Percentiles rank a stretch among this genome's conserved stretches.
These are phyloP conservation scores for Lachnum nothofagi DNA, from an alignment of 2,329 filamentous ascomycete genomes.

Conservation along the genomic window DNA sequence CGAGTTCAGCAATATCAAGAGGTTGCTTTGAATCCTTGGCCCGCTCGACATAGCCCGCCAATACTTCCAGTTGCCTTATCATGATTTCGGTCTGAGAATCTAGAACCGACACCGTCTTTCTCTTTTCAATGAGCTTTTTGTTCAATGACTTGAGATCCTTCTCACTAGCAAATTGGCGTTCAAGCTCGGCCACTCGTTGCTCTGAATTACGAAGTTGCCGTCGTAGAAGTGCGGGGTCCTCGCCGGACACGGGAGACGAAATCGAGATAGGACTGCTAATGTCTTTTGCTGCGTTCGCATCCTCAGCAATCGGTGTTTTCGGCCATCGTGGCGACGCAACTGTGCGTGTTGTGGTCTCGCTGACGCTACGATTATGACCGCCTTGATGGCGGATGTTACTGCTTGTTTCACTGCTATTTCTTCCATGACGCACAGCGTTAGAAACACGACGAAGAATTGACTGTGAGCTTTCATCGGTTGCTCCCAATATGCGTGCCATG, in stretches of 20 bases:
- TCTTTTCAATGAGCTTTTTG: slow-evolving; percentile 83
- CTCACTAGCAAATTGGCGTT: slow-evolving; percentile 66
- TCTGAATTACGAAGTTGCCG: slow-evolving; percentile 77
- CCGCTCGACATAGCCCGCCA: slow-evolving; percentile 80
- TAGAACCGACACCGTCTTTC: slow-evolving; percentile 89
- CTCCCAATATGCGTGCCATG: slow-evolving; percentile 75
- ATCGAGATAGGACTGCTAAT: slow-evolving; percentile 69
- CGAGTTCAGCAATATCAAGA: slow-evolving; percentile 74
- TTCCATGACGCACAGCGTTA: slow-evolving; percentile 87
- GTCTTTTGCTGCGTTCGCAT: slow-evolving; percentile 49
- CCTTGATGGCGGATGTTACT: slow-evolving; percentile 40
- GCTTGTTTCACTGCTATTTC: slow-evolving; percentile 70
- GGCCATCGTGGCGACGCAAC: slow-evolving; percentile 63
- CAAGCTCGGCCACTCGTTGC: slow-evolving; percentile 79
- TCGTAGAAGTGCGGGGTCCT: slow-evolving; percentile 64
- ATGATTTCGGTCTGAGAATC: slow-evolving; percentile 95
- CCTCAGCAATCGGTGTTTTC: slow-evolving; percentile 59
- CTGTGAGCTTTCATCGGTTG: slow-evolving; percentile 68
- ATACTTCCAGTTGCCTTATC: slow-evolving; percentile 81
- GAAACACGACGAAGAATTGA: slow-evolving; percentile 85
- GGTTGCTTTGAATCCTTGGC: slow-evolving; percentile 79
- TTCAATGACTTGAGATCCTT: slow-evolving; percentile 57
- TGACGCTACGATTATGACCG: slow-evolving; percentile 57
- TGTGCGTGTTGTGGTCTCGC: slow-evolving; percentile 61
- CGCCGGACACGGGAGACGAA: slow-evolving; percentile 49